Conservation (phyloP, 2,329 filamentous ascomycete species). For the Phialophora verrucosa region DNA sequence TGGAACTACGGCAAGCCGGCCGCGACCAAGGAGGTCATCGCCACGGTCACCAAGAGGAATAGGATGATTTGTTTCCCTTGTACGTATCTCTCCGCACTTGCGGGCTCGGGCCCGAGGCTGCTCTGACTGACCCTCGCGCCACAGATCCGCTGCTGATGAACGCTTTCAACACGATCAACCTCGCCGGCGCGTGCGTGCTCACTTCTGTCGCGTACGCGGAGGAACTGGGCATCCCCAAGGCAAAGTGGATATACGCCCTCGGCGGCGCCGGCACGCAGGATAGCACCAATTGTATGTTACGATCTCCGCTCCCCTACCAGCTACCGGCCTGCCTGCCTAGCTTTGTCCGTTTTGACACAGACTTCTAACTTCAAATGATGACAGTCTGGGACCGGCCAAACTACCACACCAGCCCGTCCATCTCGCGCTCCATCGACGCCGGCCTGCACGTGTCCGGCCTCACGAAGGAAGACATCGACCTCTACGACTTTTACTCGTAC, state of each 20-base stretch:
- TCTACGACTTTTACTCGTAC: constrained; percentile 69
- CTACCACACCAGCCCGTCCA: constrained; percentile 63
- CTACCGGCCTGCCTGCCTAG: neutral
- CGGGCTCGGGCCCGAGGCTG: neutral
- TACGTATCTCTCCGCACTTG: constrained; percentile 46
- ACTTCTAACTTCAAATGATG: neutral
- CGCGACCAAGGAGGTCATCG: constrained; percentile 59
- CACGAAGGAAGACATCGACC: constrained; percentile 59
- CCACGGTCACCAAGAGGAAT: constrained; percentile 61
- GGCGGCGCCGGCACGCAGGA: constrained; percentile 69
- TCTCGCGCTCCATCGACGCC: constrained; percentile 63
- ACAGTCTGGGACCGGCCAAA: constrained; percentile 67
- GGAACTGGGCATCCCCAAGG: constrained; percentile 59
- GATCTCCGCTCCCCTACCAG: neutral
- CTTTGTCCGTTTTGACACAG: neutral
- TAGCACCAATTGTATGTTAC: constrained; percentile 57
- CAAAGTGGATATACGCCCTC: constrained; percentile 68
- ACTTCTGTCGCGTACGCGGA: constrained; percentile 63
- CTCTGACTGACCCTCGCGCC: constrained; percentile 30
- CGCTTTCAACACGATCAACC: constrained; percentile 71
- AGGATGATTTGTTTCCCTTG: constrained; percentile 73
- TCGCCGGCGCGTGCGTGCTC: constrained; percentile 65
- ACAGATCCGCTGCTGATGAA: constrained; percentile 72
- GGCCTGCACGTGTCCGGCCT: constrained; percentile 58
- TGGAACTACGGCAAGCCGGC: constrained; percentile 62